Conservation (phyloP, 1,284 basidiomycete species). For the Boletus sp. region DNA sequence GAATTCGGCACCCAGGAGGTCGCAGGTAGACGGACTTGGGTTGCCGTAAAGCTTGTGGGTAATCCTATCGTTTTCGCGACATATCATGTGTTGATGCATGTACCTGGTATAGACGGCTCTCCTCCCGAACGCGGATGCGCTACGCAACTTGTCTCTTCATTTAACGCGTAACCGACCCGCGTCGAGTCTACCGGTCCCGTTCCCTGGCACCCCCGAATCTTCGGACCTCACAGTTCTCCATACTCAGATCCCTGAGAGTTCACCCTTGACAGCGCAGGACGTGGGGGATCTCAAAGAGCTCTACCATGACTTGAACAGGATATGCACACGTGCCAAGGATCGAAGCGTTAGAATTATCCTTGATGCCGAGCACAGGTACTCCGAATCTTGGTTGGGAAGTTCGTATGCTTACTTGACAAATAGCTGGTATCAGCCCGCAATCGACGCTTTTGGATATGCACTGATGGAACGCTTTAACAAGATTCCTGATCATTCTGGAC, state of each 20-base stretch:
- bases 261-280: slow-evolving; percentile 50
- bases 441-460: slow-evolving; percentile 76
- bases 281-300: slow-evolving; percentile 59
- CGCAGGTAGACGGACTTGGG: slow-evolving; percentile 65
- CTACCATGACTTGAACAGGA: slow-evolving; percentile 54
- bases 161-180: slow-evolving; percentile 16
- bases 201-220: slow-evolving; percentile 28
- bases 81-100: slow-evolving; percentile 43
- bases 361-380: slow-evolving; percentile 78
- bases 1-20: slow-evolving; percentile 30
- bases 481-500: slow-evolving; percentile 26
- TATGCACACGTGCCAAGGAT: slow-evolving; percentile 61
- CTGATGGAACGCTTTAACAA: slow-evolving; percentile 79
- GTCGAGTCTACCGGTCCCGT: slow-evolving; percentile 26
- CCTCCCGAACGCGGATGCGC: slow-evolving; percentile 24
- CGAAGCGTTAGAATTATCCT: slow-evolving; percentile 67
- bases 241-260: slow-evolving; percentile 36
- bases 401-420: background rate
- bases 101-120: slow-evolving; percentile 37
- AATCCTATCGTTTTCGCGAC: background rate
- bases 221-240: slow-evolving; percentile 28
- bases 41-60: slow-evolving; percentile 78
- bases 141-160: slow-evolving; percentile 32
- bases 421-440: slow-evolving; percentile 81
- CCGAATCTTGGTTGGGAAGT: background rate